Evolutionary conservation across 2,329 filamentous ascomycete genomes (phyloP).

Genomic region (Thermothelomyces thermophilus): DNA sequence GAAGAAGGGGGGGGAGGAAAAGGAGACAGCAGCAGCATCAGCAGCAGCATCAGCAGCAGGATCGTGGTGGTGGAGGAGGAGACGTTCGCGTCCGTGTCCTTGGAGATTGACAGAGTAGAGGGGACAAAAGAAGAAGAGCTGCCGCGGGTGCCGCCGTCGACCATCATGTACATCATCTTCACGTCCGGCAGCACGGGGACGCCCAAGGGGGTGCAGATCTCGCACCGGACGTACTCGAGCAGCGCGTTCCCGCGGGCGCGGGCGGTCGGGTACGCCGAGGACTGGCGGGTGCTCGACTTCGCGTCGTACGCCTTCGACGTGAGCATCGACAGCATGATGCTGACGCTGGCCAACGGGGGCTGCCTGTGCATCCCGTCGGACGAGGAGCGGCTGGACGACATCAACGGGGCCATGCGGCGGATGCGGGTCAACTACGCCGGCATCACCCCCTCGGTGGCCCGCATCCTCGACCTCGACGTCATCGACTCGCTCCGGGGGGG

Average conservation of each 20-base stretch:
- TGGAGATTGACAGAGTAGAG: too few species aligned
- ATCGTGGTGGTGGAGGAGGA: conserved; percentile 1
- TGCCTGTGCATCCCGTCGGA: conserved; percentile 39
- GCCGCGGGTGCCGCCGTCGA: conserved; percentile 10
- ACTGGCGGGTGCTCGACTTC: conserved; percentile 28
- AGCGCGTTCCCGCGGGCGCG: conserved; percentile 32
- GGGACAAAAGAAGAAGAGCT: too few species aligned
- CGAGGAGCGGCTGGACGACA: conserved; percentile 15
- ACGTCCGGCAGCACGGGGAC: conserved; percentile 51
- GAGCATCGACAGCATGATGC: conserved; percentile 36
- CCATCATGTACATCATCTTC: conserved; percentile 32
- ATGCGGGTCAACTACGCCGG: conserved; percentile 41
- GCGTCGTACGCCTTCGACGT: conserved; percentile 37
- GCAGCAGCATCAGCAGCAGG: too few species aligned
- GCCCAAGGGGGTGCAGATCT: conserved; percentile 46
- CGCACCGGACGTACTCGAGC: conserved; percentile 27
- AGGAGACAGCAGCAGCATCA: too few species aligned
- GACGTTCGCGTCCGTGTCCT: not conserved
- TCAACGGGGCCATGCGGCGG: conserved; percentile 20
- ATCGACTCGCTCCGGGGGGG: conserved; percentile 31
- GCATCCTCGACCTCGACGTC: conserved; percentile 18
- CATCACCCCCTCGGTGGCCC: conserved; percentile 41
- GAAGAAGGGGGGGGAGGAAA: too few species aligned
- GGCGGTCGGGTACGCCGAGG: conserved; percentile 39
- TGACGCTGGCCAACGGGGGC: conserved; percentile 34